phyloP scores from a whole-genome alignment of 2,329 filamentous ascomycete species.

The Monosporascus sp. region DNA sequence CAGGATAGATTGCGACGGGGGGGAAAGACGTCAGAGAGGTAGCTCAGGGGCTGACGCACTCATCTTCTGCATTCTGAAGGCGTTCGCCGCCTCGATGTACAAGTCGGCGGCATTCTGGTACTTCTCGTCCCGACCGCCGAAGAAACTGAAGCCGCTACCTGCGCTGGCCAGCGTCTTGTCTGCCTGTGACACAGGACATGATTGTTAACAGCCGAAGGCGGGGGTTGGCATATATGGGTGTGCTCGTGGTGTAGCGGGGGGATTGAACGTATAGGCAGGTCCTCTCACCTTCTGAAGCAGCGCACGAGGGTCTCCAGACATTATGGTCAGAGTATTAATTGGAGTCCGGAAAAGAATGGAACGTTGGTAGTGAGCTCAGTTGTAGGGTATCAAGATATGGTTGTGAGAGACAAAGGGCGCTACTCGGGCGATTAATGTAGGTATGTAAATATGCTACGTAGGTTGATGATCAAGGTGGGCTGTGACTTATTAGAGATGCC shows the following conservation, averaged over 20 bases:
- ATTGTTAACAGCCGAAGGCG: constrained; percentile 12
- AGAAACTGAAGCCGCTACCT: constrained; percentile 78
- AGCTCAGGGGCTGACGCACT: constrained; percentile 44
- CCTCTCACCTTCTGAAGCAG: constrained; percentile 67
- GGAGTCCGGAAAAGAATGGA: too few relatives aligned
- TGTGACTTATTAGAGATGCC: not conserved
- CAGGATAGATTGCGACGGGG: not conserved
- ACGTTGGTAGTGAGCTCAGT: not conserved
- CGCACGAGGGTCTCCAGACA: constrained; percentile 73
- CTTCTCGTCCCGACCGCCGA: constrained; percentile 82
- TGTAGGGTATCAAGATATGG: not conserved
- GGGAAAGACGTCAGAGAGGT: not conserved
- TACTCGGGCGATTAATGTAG: not conserved
- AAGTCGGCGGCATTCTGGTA: constrained; percentile 84
- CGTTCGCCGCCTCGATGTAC: constrained; percentile 84
- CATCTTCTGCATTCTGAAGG: constrained; percentile 81
- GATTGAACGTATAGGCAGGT: not conserved
- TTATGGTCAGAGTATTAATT: constrained; percentile 30
- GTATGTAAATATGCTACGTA: not conserved
- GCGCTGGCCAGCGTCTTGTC: constrained; percentile 76
- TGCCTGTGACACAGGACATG: constrained; percentile 53
- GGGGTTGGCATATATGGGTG: constrained; percentile 21
- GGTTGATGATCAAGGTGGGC: not conserved
- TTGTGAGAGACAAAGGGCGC: not conserved
- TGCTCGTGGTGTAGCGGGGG: not conserved